Base-by-base conservation (phyloP, 2,329 filamentous ascomycete species). In the Huntiella abstrusa region DNA sequence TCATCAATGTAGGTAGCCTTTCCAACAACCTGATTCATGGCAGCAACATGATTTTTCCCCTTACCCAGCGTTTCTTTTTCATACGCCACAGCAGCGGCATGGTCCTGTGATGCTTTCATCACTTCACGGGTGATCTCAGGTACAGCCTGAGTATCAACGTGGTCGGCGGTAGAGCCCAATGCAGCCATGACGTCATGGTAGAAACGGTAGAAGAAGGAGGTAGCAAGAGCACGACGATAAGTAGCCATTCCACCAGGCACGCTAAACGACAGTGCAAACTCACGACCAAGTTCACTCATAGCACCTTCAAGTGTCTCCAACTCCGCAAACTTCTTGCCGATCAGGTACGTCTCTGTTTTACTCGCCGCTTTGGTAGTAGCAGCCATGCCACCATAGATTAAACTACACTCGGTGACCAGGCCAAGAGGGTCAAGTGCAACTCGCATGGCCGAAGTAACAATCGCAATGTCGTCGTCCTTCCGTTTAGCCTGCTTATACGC, bases 161-260 rank as follows among this genome's bases (percentile, higher is more conserved):
- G 62, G 13, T 37, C 33, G 6, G 15, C 46, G 16, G 60, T 56
- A 2, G 58, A 68, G 8, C 43, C 47, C 1, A 92, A 59, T 22
- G 70, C 69, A 0, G 74, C 69, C 37, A 95, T 67, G 0, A 88
- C 72, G 51, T 96, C 88, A 56, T 96, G 83, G 58, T 94, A 96
- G 62, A 95, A 98, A 35, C 86, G 79, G 62, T 96, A 96, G 63
- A 96, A 96, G 69, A 98, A 93, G 2, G 87, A 80, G 45, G 96
- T 67, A 0, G 91, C 88, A 6, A 98, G 66, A 1, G 86, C 83
- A 59, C 91, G 93, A 22, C 91, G 71, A 58, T 96, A 98, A 1
- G 86, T 93, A 0, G 91, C 88, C 91, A 98, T 98, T 34, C 91
- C 91, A 53, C 91, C 91, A 0, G 88, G 91, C 0, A 98, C 91